Evolutionary conservation across 768 basidiomycete genomes (phyloP).

Genomic region (Podaxis rugospora): DNA sequence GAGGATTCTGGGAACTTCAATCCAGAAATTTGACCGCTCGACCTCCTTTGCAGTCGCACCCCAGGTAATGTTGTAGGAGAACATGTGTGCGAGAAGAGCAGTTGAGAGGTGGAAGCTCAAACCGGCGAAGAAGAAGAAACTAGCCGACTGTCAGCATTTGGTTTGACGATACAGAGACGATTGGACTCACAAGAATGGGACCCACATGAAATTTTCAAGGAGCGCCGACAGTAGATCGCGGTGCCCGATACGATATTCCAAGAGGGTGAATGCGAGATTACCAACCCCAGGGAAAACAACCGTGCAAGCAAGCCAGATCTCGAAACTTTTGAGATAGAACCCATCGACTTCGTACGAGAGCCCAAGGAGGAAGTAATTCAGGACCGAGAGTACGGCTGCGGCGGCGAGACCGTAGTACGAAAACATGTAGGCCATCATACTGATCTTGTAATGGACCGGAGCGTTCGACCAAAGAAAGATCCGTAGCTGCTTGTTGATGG

Average conservation of each 20-base stretch:
- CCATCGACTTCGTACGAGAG: constrained; percentile 59
- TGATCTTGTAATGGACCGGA: constrained; percentile 80
- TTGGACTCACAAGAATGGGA: constrained; percentile 68
- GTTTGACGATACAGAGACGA: constrained; percentile 1
- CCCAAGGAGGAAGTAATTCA: constrained; percentile 72
- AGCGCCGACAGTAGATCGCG: constrained; percentile 44
- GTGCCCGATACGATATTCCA: constrained; percentile 65
- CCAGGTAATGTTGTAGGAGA: constrained; percentile 79
- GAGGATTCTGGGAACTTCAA: constrained; percentile 81
- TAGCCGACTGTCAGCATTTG: constrained; percentile 18
- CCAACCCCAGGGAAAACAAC: constrained; percentile 68
- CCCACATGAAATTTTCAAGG: constrained; percentile 59
- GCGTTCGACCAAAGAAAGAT: constrained; percentile 73
- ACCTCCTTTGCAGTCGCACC: constrained; percentile 80
- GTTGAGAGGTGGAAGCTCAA: constrained; percentile 65
- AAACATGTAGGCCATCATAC: constrained; percentile 72
- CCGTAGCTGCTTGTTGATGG: constrained; percentile 78
- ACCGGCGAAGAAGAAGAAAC: constrained; percentile 79
- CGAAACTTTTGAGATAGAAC: constrained; percentile 68
- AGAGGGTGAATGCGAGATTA: constrained; percentile 62
- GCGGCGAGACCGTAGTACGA: constrained; percentile 63
- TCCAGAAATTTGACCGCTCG: constrained; percentile 85
- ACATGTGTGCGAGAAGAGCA: constrained; percentile 64
- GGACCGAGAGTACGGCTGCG: constrained; percentile 52
- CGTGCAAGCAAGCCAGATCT: constrained; percentile 71